These are phyloP conservation scores for Paxillus ammoniavirescens DNA, from an alignment of 768 basidiomycete species.

Conservation along the genomic window DNA sequence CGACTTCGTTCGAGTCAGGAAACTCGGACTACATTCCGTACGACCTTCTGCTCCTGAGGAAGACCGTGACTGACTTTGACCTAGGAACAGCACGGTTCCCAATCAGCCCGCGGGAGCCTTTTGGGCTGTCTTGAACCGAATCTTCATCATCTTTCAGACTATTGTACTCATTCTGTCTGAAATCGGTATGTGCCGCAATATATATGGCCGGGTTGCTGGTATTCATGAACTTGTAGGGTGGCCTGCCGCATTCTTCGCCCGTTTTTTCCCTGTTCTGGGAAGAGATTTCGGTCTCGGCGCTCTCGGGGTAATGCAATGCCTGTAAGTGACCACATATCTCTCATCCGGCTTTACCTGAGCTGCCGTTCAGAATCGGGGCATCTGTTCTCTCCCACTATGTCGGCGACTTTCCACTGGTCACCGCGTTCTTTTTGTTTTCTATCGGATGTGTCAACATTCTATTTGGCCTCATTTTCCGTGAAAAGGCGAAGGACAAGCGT, in stretches of 20 bases:
- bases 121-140: constrained; percentile 83
- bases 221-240: constrained; percentile 40
- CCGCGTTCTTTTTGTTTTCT: constrained; percentile 83
- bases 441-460: constrained; percentile 82
- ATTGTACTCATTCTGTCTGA: constrained; percentile 59
- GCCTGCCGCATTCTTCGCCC: constrained; percentile 76
- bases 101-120: constrained; percentile 91
- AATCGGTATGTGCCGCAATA: constrained; percentile 34
- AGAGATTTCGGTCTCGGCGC: constrained; percentile 82
- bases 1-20: constrained; percentile 37
- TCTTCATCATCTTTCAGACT: constrained; percentile 83
- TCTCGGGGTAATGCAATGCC: constrained; percentile 82
- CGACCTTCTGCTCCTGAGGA: constrained; percentile 17
- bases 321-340: constrained; percentile 47
- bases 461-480: constrained; percentile 77
- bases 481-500: constrained; percentile 60
- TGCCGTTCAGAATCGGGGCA: constrained; percentile 52
- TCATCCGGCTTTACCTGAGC: background rate
- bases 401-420: constrained; percentile 80
- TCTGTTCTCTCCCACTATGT: constrained; percentile 76
- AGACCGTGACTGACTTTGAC: background rate
- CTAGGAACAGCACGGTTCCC: constrained; percentile 79
- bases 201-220: background rate
- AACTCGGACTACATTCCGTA: constrained; percentile 84
- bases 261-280: constrained; percentile 92